Percentiles rank a stretch among this genome's conserved stretches.
These are phyloP conservation scores for Xylaria flabelliformis DNA, from an alignment of 495 filamentous ascomycete species.

Conservation along the genomic window DNA sequence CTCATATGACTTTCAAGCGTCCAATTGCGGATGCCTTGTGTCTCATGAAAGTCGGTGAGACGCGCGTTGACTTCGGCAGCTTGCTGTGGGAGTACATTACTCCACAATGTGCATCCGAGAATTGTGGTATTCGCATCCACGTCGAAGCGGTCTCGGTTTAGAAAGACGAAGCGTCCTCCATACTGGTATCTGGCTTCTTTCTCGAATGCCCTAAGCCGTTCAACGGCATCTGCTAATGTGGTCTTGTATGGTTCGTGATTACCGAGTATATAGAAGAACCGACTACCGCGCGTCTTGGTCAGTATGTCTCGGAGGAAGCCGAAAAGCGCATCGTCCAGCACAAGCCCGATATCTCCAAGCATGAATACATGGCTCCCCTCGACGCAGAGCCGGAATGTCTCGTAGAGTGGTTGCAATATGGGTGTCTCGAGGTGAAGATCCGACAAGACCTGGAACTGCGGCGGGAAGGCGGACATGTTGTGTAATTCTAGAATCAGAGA, in stretches of 20 bases:
- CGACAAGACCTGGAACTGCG: constrained; percentile 13
- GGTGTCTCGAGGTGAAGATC: constrained; percentile 18
- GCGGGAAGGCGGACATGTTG: constrained; percentile 14
- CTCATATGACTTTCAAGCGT: neutral
- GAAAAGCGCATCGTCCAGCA: constrained; percentile 1
- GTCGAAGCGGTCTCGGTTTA: constrained; percentile 11
- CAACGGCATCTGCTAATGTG: constrained; percentile 5
- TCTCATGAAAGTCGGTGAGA: constrained; percentile 14
- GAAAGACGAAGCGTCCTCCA: constrained; percentile 3
- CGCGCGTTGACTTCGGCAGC: neutral
- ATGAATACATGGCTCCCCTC: neutral
- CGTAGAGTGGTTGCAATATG: neutral
- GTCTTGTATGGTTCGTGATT: constrained; percentile 19
- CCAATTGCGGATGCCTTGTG: constrained; percentile 1
- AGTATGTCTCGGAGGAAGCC: neutral
- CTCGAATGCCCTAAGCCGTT: constrained; percentile 13
- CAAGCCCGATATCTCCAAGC: constrained; percentile 11
- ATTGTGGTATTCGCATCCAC: neutral
- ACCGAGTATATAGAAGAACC: constrained; percentile 14
- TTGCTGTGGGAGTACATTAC: neutral
- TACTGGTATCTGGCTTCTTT: constrained; percentile 1
- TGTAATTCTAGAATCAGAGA: constrained; percentile 9
- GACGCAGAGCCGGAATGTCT: neutral
- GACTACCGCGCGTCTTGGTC: neutral
- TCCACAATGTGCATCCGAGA: constrained; percentile 10